Percentiles rank a stretch among this genome's conserved stretches.
phyloP scores from a whole-genome alignment of 306 rosid genomes.

The Cucurbita pepo region DNA sequence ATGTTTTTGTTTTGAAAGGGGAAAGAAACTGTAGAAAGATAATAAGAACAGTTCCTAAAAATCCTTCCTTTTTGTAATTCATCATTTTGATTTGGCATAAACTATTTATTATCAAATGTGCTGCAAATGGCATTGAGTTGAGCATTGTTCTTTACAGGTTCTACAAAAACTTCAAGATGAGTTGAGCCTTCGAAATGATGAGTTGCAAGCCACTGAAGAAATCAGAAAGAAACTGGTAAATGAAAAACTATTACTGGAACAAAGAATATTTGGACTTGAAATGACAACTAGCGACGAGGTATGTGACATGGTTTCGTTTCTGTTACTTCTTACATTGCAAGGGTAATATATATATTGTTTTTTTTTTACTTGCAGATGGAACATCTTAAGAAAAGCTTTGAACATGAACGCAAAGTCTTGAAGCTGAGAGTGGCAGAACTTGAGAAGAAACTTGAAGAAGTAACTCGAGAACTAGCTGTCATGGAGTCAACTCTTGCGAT shows the following conservation, averaged over 20 bases:
- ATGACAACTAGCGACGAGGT: constrained; percentile 63
- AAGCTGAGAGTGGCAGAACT: constrained; percentile 40
- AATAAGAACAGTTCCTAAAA: background rate
- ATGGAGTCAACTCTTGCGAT: constrained; percentile 40
- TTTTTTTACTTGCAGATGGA: constrained; percentile 41
- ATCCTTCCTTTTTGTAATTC: background rate
- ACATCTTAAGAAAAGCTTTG: constrained; percentile 31
- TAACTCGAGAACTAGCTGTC: constrained; percentile 37
- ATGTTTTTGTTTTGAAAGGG: background rate
- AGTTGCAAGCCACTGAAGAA: constrained; percentile 50
- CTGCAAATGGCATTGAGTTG: background rate
- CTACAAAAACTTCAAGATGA: constrained; percentile 57
- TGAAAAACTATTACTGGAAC: constrained; percentile 50
- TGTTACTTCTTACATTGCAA: constrained; percentile 5
- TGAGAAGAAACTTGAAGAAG: constrained; percentile 45
- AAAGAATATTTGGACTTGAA: constrained; percentile 38
- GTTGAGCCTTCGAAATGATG: constrained; percentile 37
- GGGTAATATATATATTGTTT: constrained; percentile 1
- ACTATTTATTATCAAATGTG: background rate
- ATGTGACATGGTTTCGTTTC: background rate
- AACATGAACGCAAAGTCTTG: constrained; percentile 43
- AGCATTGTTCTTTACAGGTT: constrained; percentile 19
- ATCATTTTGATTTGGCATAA: background rate
- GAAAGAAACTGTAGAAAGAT: background rate
- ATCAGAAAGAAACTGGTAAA: constrained; percentile 35